Evolutionary conservation across 306 rosid genomes (phyloP).

Genomic region (Medicago arabica): DNA sequence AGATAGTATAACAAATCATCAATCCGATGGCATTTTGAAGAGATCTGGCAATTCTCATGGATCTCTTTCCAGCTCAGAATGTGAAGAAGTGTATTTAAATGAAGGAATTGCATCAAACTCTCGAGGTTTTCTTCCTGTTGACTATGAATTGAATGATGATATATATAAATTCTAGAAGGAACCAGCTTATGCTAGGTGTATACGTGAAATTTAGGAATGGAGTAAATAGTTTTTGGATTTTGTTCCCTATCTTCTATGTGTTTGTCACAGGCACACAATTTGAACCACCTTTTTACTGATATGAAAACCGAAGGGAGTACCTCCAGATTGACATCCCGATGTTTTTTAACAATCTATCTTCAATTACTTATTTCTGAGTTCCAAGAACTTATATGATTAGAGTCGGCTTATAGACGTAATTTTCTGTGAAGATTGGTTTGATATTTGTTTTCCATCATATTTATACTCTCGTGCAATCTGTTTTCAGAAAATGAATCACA

Average conservation of each 20-base stretch:
- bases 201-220: conserved; percentile 8
- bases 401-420: not conserved
- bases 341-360: not conserved
- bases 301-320: not conserved
- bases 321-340: not conserved
- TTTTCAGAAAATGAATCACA: conserved; percentile 64
- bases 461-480: conserved; percentile 21
- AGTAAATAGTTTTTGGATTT: not conserved
- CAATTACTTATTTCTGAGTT: not conserved
- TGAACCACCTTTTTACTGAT: too few relatives aligned
- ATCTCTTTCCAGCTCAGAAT: conserved; percentile 50
- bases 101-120: conserved; percentile 42
- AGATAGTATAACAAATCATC: conserved; percentile 58
- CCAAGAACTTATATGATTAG: conserved; percentile 1
- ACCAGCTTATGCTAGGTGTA: not conserved
- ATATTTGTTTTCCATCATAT: not conserved
- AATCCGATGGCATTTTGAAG: conserved; percentile 52
- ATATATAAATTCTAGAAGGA: not conserved
- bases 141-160: not conserved
- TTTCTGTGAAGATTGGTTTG: not conserved
- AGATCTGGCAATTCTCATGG: conserved; percentile 52
- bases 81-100: not conserved
- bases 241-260: not conserved
- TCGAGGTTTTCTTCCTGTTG: conserved; percentile 51
- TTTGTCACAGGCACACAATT: not conserved